These are phyloP conservation scores for Pythium coloratum DNA, from an alignment of 352 stramenopile species.

Conservation along the genomic window DNA sequence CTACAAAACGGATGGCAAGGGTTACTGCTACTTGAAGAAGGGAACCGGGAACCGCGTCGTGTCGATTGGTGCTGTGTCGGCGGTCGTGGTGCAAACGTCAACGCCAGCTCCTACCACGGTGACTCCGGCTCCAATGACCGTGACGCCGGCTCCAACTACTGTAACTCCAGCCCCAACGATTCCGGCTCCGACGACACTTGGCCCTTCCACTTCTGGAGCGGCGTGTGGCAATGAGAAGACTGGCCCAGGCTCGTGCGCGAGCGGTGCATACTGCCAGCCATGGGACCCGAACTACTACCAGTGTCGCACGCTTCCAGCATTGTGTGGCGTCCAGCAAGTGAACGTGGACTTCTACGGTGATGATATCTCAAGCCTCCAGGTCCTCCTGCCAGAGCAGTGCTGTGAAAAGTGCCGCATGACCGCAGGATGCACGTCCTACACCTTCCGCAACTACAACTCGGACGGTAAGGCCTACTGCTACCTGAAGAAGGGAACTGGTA, in stretches of 20 bases:
- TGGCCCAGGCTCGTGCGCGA: too few species aligned
- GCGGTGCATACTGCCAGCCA: conserved; percentile 24
- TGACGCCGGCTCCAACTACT: too few species aligned
- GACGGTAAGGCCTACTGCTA: conserved; percentile 28
- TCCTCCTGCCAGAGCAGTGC: conserved; percentile 33
- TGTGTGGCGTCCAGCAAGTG: conserved; percentile 34
- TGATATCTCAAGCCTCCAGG: conserved; percentile 38
- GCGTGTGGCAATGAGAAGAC: too few species aligned
- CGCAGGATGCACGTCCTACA: conserved; percentile 44
- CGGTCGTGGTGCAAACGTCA: too few species aligned
- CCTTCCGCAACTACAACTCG: conserved; percentile 42
- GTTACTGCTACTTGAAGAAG: too few species aligned
- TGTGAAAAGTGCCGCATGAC: conserved; percentile 34
- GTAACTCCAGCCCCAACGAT: too few species aligned
- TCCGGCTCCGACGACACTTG: too few species aligned
- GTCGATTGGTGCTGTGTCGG: too few species aligned
- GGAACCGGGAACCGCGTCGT: too few species aligned
- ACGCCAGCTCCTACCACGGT: too few species aligned
- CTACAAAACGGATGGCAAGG: background rate
- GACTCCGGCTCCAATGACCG: too few species aligned
- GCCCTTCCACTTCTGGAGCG: too few species aligned
- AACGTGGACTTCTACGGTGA: conserved; percentile 38
- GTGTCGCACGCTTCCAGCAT: conserved; percentile 32
- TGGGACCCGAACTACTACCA: conserved; percentile 32
- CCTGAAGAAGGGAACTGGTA: conserved; percentile 22